A percentile compares a stretch with the other conserved stretches of the same genome.
phyloP scores from a whole-genome alignment of 208 protist genomes.

The Blastocrithidia nonstop region DNA sequence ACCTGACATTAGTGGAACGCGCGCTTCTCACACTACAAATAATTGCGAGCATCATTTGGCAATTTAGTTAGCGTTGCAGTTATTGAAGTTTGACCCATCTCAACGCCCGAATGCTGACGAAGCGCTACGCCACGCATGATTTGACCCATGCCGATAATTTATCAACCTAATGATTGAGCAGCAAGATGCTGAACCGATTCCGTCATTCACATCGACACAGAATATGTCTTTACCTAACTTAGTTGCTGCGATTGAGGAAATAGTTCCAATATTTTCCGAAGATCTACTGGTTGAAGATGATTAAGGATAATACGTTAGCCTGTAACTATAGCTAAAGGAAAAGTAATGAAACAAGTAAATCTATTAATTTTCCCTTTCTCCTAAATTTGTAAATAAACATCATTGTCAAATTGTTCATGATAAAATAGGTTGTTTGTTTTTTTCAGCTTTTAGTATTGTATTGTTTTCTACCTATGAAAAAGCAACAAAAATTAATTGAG shows the following conservation, averaged over 20 bases:
- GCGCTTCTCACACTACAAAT: no score
- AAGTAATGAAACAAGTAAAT: no score
- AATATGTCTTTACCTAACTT: conserved; percentile 32
- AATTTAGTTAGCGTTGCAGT: conserved; percentile 51
- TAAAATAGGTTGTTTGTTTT: no score
- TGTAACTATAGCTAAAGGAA: no score
- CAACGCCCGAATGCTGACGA: conserved; percentile 62
- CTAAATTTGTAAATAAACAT: no score
- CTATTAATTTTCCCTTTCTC: no score
- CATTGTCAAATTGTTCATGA: no score
- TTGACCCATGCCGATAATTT: conserved; percentile 58
- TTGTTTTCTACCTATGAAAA: no score
- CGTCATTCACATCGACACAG: conserved; percentile 33
- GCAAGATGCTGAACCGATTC: conserved; percentile 34
- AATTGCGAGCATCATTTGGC: no score
- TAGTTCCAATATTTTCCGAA: conserved; percentile 76
- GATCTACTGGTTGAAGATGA: conserved; percentile 54
- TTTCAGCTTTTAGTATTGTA: no score
- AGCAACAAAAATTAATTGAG: no score
- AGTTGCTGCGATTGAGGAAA: conserved; percentile 49
- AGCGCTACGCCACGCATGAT: conserved; percentile 72
- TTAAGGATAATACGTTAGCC: background rate
- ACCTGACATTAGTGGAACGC: no score
- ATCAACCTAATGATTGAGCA: conserved; percentile 58
- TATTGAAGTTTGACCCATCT: conserved; percentile 72